Percentiles rank a stretch among this genome's conserved stretches.
These are phyloP conservation scores for Candida frijolesensis DNA, from an alignment of 1,139 yeast species.

Conservation along the genomic window DNA sequence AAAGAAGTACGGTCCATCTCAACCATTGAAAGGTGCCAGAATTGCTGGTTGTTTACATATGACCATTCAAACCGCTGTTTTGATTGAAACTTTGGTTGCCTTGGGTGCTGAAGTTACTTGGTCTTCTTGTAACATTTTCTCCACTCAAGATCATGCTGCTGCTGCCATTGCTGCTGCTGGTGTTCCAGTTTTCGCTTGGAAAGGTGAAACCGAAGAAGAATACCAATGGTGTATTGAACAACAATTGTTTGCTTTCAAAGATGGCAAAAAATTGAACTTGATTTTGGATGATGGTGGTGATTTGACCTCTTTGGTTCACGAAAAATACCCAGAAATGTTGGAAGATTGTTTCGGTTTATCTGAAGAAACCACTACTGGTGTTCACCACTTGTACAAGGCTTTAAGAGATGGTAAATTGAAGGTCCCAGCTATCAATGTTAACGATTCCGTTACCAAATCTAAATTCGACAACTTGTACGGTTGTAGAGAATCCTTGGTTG, in stretches of 20 bases:
- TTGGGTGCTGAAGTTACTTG: slow-evolving; percentile 99
- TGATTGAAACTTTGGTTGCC: slow-evolving; percentile 95
- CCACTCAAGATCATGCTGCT: slow-evolving; percentile 99
- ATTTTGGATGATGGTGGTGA: slow-evolving; percentile 99
- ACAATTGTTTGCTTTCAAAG: slow-evolving; percentile 98
- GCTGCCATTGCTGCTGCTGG: slow-evolving; percentile 99
- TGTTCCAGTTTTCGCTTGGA: slow-evolving; percentile 99
- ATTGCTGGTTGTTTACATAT: slow-evolving; percentile 99
- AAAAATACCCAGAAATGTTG: slow-evolving; percentile 97
- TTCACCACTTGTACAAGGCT: slow-evolving; percentile 98
- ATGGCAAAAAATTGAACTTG: slow-evolving; percentile 92
- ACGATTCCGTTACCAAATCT: slow-evolving; percentile 99
- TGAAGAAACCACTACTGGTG: slow-evolving; percentile 99
- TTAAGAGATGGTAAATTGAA: slow-evolving; percentile 85
- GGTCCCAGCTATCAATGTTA: slow-evolving; percentile 99
- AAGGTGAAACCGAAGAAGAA: slow-evolving; percentile 99
- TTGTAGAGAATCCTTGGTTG: slow-evolving; percentile 98
- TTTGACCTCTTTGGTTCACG: slow-evolving; percentile 95
- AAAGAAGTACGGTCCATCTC: slow-evolving; percentile 85
- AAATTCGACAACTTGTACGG: slow-evolving; percentile 99
- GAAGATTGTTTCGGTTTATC: slow-evolving; percentile 94
- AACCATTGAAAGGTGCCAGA: slow-evolving; percentile 98
- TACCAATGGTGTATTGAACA: slow-evolving; percentile 99
- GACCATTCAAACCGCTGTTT: slow-evolving; percentile 99
- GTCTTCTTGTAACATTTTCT: slow-evolving; percentile 99